phyloP scores from a whole-genome alignment of 208 protist species.

The Trichomonas tenax region DNA sequence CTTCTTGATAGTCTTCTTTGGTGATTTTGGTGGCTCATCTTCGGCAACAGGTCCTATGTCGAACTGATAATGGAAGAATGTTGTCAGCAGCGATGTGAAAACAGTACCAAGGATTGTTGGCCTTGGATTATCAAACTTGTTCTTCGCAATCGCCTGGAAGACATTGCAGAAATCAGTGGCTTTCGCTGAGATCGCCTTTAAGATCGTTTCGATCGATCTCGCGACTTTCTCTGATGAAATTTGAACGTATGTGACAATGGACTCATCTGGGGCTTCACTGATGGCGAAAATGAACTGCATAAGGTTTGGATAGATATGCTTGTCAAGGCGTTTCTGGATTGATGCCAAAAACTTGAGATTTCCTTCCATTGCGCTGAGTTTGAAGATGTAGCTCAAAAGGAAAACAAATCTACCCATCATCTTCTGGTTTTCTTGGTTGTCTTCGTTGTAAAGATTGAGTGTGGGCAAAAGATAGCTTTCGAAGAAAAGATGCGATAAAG shows the following conservation, averaged over 20 bases:
- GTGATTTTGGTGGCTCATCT: background rate
- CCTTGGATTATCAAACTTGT: background rate
- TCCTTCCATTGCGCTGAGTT: background rate
- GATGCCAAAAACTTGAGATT: background rate
- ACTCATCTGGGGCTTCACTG: background rate
- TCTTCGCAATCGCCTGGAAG: background rate
- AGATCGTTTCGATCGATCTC: background rate
- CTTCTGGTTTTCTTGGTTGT: background rate
- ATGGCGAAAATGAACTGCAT: background rate
- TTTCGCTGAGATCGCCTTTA: background rate
- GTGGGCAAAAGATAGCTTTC: background rate
- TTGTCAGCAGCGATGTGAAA: background rate
- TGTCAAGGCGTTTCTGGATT: background rate
- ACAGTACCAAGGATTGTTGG: background rate
- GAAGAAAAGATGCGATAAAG: background rate
- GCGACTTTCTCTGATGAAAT: background rate
- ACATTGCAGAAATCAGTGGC: background rate
- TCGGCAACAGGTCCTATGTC: background rate
- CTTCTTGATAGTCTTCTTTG: background rate
- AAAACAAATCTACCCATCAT: background rate
- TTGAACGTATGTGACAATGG: background rate
- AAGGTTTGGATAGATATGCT: background rate
- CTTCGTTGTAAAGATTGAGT: background rate
- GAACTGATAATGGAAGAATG: background rate
- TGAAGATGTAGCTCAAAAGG: background rate